These are phyloP conservation scores for Nakazawaea wyomingensis DNA, from an alignment of 805 yeast species.

Conservation along the genomic window DNA sequence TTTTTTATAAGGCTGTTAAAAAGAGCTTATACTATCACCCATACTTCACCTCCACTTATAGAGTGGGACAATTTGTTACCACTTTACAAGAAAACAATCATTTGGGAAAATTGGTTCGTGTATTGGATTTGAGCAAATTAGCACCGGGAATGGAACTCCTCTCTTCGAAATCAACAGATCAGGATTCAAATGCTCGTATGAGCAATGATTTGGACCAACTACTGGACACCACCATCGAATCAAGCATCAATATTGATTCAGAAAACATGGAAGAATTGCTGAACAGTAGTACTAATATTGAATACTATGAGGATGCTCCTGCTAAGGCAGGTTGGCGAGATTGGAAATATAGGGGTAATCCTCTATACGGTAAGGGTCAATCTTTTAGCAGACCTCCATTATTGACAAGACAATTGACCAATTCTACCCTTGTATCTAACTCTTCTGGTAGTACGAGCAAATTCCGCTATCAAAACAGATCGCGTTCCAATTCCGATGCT, in stretches of 20 bases:
- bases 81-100: constrained; percentile 50
- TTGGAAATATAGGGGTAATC: constrained; percentile 77
- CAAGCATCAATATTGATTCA: constrained; percentile 6
- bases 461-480: constrained; percentile 5
- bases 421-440: constrained; percentile 18
- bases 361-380: constrained; percentile 43
- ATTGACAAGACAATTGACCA: constrained; percentile 19
- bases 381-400: constrained; percentile 12
- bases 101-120: constrained; percentile 52
- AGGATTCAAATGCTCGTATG: not conserved
- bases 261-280: constrained; percentile 9
- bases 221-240: constrained; percentile 3
- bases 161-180: constrained; percentile 7
- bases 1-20: constrained; percentile 47
- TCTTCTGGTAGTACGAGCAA: not conserved
- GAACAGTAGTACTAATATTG: constrained; percentile 11
- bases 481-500: constrained; percentile 11
- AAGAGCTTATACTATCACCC: constrained; percentile 52
- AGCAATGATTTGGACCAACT: constrained; percentile 7
- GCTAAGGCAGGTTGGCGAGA: constrained; percentile 80
- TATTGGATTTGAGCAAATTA: constrained; percentile 53
- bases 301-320: constrained; percentile 26
- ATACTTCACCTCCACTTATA: constrained; percentile 60
- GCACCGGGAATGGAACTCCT: constrained; percentile 33
- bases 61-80: constrained; percentile 77